These are phyloP conservation scores for Ophiostoma ips DNA, from an alignment of 2,329 filamentous ascomycete genomes.

Conservation along the genomic window DNA sequence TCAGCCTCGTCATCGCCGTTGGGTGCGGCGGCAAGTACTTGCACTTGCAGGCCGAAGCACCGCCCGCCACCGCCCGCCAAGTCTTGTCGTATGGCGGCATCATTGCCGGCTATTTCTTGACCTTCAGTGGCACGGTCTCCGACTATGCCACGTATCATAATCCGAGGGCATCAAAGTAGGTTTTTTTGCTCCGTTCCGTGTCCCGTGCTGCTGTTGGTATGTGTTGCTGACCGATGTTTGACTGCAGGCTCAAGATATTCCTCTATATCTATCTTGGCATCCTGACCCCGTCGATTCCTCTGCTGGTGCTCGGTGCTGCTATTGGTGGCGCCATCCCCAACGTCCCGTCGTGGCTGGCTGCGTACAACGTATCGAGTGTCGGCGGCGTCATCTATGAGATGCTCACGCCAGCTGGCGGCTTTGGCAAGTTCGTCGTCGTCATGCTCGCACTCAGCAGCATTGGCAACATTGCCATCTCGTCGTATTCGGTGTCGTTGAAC, in stretches of 20 bases:
- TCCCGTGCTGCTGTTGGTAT: not conserved
- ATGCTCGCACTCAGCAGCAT: conserved; percentile 30
- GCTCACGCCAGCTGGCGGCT: conserved; percentile 30
- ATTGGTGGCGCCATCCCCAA: conserved; percentile 36
- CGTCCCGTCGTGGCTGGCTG: conserved; percentile 26
- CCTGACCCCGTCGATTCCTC: conserved; percentile 32
- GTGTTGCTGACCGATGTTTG: not conserved
- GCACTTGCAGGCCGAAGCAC: conserved; percentile 28
- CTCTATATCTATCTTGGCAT: conserved; percentile 38
- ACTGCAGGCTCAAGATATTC: conserved; percentile 25
- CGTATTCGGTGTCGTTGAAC: conserved; percentile 25
- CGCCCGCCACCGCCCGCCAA: conserved; percentile 23
- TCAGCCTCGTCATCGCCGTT: conserved; percentile 36
- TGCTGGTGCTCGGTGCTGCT: conserved; percentile 35
- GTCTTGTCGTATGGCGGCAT: conserved; percentile 32
- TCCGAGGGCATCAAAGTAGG: conserved; percentile 28
- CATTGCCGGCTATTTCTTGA: conserved; percentile 39
- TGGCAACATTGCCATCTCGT: conserved; percentile 29
- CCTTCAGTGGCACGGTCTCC: conserved; percentile 40
- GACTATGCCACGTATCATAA: conserved; percentile 45
- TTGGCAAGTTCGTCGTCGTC: conserved; percentile 33
- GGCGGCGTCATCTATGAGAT: conserved; percentile 34
- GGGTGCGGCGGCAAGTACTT: conserved; percentile 39
- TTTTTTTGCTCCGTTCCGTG: not conserved
- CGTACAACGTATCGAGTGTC: conserved; percentile 27